A percentile compares a stretch with the other conserved stretches of the same genome.
phyloP scores from a whole-genome alignment of 2,329 filamentous ascomycete species.

The Alternaria gansuensis region DNA sequence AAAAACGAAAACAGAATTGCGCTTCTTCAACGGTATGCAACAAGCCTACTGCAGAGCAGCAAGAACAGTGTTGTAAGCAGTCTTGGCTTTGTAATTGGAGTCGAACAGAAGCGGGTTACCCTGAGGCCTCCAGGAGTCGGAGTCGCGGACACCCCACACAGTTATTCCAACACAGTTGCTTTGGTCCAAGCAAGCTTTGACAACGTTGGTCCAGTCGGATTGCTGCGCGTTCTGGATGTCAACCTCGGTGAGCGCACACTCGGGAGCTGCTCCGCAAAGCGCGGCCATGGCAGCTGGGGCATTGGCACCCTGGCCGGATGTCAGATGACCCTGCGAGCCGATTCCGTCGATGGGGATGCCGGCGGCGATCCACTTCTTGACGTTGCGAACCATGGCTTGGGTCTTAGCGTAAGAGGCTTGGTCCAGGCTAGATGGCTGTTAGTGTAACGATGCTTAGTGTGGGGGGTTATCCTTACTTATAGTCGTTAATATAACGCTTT shows the following conservation, averaged over 20 bases:
- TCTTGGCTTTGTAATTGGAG: constrained; percentile 56
- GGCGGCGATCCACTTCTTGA: constrained; percentile 70
- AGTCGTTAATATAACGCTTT: constrained; percentile 80
- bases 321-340: constrained; percentile 58
- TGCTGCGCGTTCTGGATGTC: constrained; percentile 69
- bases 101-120: constrained; percentile 58
- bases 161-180: constrained; percentile 73
- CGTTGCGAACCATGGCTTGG: constrained; percentile 65
- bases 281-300: constrained; percentile 60
- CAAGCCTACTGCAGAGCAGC: constrained; percentile 32
- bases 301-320: constrained; percentile 58
- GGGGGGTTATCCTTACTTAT: constrained; percentile 50
- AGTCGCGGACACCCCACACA: constrained; percentile 65
- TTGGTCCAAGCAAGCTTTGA: constrained; percentile 68
- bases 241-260: constrained; percentile 73
- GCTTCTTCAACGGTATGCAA: background rate
- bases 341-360: constrained; percentile 74
- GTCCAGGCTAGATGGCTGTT: constrained; percentile 66
- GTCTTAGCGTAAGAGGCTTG: constrained; percentile 67
- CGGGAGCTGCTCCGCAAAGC: constrained; percentile 63
- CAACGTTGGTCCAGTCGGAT: constrained; percentile 65
- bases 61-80: constrained; percentile 50
- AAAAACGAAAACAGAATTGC: constrained; percentile 13
- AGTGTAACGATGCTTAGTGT: constrained; percentile 5
- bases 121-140: constrained; percentile 57